phyloP scores from a whole-genome alignment of 176 grass and related monocot species.

The Oryza punctata region DNA sequence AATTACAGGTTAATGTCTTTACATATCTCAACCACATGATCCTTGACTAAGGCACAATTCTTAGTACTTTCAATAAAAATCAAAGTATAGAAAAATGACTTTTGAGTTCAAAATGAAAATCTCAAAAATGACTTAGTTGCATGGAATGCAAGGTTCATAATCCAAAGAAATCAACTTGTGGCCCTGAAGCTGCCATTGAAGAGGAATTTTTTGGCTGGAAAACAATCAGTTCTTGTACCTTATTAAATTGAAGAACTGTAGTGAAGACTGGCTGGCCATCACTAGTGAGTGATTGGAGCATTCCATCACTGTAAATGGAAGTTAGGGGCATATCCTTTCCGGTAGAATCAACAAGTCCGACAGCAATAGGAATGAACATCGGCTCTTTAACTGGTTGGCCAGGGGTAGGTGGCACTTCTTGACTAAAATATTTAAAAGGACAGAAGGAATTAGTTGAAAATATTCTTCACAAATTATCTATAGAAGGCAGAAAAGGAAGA shows the following conservation, averaged over 20 bases:
- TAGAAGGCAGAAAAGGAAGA: background rate
- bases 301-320: slow-evolving; percentile 70
- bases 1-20: background rate
- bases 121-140: background rate
- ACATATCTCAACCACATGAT: background rate
- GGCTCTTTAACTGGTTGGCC: slow-evolving; percentile 80
- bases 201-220: slow-evolving; percentile 14
- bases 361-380: slow-evolving; percentile 87
- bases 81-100: background rate
- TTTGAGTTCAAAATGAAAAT: background rate
- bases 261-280: slow-evolving; percentile 58
- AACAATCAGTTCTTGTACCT: slow-evolving; percentile 51
- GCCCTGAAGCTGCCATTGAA: slow-evolving; percentile 11
- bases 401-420: slow-evolving; percentile 89
- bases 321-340: slow-evolving; percentile 91
- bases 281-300: slow-evolving; percentile 50
- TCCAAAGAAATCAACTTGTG: slow-evolving; percentile 6
- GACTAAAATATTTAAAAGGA: slow-evolving; percentile 46
- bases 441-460: slow-evolving; percentile 29
- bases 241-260: slow-evolving; percentile 91
- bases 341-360: slow-evolving; percentile 83
- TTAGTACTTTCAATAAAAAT: background rate
- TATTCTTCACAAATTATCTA: slow-evolving; percentile 2
- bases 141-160: background rate
- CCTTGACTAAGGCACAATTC: slow-evolving; percentile 13